These are phyloP conservation scores for Panicum virgatum DNA, from an alignment of 202 grass and related monocot species.

Conservation along the genomic window DNA sequence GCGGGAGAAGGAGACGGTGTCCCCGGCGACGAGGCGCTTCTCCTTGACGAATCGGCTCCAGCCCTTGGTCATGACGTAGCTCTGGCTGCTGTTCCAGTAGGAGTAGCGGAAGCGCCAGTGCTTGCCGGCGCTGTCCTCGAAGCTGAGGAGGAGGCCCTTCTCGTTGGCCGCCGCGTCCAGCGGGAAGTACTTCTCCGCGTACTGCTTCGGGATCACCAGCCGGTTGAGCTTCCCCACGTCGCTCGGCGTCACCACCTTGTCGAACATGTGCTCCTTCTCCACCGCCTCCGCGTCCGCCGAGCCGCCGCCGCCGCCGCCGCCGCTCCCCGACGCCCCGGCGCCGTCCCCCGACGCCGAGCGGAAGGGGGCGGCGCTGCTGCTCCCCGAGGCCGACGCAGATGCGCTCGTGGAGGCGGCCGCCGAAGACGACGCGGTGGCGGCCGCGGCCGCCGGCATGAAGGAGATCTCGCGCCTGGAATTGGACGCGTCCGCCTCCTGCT, in stretches of 20 bases:
- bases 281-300: conserved; percentile 26
- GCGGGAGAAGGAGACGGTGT: conserved; percentile 83
- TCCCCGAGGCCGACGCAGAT: conserved; percentile 28
- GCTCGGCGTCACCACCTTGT: conserved; percentile 92
- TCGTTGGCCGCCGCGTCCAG: conserved; percentile 60
- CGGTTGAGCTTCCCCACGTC: conserved; percentile 96
- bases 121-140: conserved; percentile 82
- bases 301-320: background rate
- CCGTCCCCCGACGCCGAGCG: conserved; percentile 41
- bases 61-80: conserved; percentile 97
- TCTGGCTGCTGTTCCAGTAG: conserved; percentile 99
- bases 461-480: conserved; percentile 52
- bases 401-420: conserved; percentile 2
- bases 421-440: conserved; percentile 6
- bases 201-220: conserved; percentile 92
- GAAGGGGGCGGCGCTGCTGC: conserved; percentile 29
- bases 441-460: conserved; percentile 41
- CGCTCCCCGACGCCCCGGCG: conserved; percentile 43
- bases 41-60: conserved; percentile 98
- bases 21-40: conserved; percentile 76
- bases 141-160: conserved; percentile 75
- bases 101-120: conserved; percentile 97
- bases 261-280: conserved; percentile 95
- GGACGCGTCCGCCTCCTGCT: conserved; percentile 34
- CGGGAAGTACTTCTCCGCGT: conserved; percentile 90